phyloP scores from a whole-genome alignment of 176 grass and related monocot species.

The Tillandsia fasciculata region DNA sequence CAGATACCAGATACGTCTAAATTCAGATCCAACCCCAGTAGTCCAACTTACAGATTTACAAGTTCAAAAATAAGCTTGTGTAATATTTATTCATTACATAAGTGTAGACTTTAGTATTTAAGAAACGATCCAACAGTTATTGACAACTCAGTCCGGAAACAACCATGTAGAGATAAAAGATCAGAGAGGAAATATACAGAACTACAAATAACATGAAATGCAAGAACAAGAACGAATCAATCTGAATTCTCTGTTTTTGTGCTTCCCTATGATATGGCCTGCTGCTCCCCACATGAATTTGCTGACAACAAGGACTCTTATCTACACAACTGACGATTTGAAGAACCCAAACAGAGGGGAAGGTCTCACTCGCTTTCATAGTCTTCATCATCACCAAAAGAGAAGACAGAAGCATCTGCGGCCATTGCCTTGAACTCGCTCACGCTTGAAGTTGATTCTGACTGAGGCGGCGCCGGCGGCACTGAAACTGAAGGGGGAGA shows the following conservation, averaged over 20 bases:
- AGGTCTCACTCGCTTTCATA: slow-evolving; percentile 67
- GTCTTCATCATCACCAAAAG: slow-evolving; percentile 88
- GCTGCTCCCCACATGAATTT: slow-evolving; percentile 10
- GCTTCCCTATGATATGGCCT: slow-evolving; percentile 6
- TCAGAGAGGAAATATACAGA: not conserved
- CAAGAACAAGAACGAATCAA: slow-evolving; percentile 24
- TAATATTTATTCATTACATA: no score
- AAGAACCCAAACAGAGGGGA: not conserved
- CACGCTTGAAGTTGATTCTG: slow-evolving; percentile 41
- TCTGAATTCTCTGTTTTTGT: slow-evolving; percentile 8
- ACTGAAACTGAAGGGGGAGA: slow-evolving; percentile 6
- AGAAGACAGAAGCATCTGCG: slow-evolving; percentile 82
- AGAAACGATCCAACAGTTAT: no score
- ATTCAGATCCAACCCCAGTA: no score
- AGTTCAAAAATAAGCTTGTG: no score
- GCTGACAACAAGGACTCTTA: slow-evolving; percentile 4
- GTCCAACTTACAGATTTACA: no score
- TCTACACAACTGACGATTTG: slow-evolving; percentile 30
- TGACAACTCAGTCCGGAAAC: no score
- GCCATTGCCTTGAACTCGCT: slow-evolving; percentile 96
- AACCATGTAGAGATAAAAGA: no score
- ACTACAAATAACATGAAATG: slow-evolving; percentile 29
- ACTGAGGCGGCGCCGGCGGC: not conserved
- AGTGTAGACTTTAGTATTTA: no score
- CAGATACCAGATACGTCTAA: no score